Evolutionary conservation across 2,329 filamentous ascomycete genomes (phyloP).

Genomic region (Colletotrichum neosansevieriae): DNA sequence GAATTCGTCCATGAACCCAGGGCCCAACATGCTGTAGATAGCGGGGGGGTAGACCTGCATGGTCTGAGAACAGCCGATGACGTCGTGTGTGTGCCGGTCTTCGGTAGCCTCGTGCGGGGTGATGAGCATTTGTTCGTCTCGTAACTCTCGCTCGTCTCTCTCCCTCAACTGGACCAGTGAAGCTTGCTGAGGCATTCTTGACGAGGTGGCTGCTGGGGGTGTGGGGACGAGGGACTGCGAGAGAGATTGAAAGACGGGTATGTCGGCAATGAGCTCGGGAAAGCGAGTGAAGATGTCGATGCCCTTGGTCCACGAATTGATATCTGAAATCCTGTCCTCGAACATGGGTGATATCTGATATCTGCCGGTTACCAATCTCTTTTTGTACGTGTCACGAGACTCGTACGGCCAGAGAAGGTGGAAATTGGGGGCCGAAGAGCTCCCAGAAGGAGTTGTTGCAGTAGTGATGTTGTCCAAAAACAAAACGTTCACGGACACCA

Average conservation of each 20-base stretch:
- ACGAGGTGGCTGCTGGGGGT: not conserved
- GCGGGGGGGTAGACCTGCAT: constrained; percentile 23
- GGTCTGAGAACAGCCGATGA: constrained; percentile 21
- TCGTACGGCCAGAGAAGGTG: constrained; percentile 45
- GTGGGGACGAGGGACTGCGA: constrained; percentile 7
- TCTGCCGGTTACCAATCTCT: constrained; percentile 43
- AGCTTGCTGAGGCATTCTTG: constrained; percentile 19
- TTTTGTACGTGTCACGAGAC: constrained; percentile 46
- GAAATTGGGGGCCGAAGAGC: constrained; percentile 42
- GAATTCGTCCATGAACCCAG: constrained; percentile 25
- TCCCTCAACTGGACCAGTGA: constrained; percentile 20
- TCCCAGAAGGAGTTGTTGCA: constrained; percentile 48
- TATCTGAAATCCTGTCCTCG: constrained; percentile 45
- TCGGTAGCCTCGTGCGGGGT: constrained; percentile 3
- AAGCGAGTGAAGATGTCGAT: constrained; percentile 45
- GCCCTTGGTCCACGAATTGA: constrained; percentile 47
- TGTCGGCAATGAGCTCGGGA: constrained; percentile 49
- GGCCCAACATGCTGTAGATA: constrained; percentile 21
- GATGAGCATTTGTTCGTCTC: not conserved
- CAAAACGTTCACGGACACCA: constrained; percentile 46
- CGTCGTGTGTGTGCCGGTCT: not conserved
- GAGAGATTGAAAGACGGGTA: constrained; percentile 40
- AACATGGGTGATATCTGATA: constrained; percentile 45
- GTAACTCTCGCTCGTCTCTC: not conserved
- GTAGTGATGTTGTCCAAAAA: constrained; percentile 48